Base-by-base conservation (phyloP, 2,329 filamentous ascomycete species). In the Dactylellina leptospora region DNA sequence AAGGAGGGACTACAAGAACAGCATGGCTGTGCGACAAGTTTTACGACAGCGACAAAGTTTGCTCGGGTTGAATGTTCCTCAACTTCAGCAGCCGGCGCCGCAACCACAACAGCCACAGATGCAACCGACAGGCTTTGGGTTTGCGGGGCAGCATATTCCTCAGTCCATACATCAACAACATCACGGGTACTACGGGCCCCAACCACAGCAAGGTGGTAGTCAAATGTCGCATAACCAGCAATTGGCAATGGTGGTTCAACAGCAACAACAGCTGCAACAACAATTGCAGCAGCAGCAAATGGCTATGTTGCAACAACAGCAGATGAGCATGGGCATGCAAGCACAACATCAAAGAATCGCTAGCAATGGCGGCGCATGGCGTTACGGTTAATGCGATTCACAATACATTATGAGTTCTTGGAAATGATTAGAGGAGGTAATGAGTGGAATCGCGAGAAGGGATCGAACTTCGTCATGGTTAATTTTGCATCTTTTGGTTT, bases 21-120 rank as follows among this genome's bases (percentile, higher is more conserved):
- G 87, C 45, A 87, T 88, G 64, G 86, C 88, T 69, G 89, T 92
- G 5, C 88, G 92, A 74, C 85, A 90, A 71, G 90, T 89, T 0
- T 91, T 92, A 77, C 83, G 84, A 45, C 87, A 90, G 78, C 83
- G 87, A 25, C 87, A 90, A 76, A 85, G 56, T 20, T 54, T 63
- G 36, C 16, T 54, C 8, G 53, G 59, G 1, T 23, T 72, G 36
- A 51, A 44, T n/a, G 48, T 22, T 22, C 25, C 61, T 5, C 74
- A 80, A 55, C 78, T 80, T 58, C 77, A 78, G 38, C 78, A 79
- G 51, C 74, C 73, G 23, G 66, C 73, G 58, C 75, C 78, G 18
- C 78, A 78, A 33, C 76, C 76, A 74, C 77, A 75, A 73, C 78
- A 77, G 75, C 78, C 78, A 20, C 77, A 77, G 55, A 42, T 42